Percentiles rank a stretch among this genome's conserved stretches.
These are phyloP conservation scores for Apostasia shenzhenica DNA, from an alignment of 106 monocot genomes.

Conservation along the genomic window DNA sequence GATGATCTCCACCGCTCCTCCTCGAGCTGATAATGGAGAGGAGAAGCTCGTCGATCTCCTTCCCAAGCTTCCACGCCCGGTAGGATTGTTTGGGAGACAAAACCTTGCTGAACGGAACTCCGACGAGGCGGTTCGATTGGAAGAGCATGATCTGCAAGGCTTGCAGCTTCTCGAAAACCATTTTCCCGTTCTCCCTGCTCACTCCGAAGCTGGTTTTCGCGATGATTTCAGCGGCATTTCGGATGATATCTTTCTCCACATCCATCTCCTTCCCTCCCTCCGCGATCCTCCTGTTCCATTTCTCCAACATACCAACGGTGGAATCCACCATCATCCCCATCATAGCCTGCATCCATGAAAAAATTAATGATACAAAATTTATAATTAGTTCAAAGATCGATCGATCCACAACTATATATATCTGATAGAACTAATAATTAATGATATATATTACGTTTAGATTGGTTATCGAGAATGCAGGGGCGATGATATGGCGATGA, in stretches of 20 bases:
- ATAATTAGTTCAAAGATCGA: too few relatives aligned
- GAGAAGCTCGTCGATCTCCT: conserved; percentile 62
- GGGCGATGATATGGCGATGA: conserved; percentile 52
- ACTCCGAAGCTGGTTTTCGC: conserved; percentile 60
- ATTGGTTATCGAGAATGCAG: conserved; percentile 57
- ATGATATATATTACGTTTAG: conserved; percentile 37
- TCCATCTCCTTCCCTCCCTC: conserved; percentile 30
- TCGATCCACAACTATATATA: too few relatives aligned
- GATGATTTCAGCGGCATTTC: conserved; percentile 75
- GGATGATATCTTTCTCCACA: conserved; percentile 34
- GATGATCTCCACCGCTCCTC: not conserved
- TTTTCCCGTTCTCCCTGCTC: conserved; percentile 28
- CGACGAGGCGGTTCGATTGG: conserved; percentile 44
- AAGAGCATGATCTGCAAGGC: conserved; percentile 48
- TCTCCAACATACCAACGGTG: conserved; percentile 41
- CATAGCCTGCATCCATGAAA: conserved; percentile 41
- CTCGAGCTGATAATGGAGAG: conserved; percentile 27
- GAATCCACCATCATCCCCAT: conserved; percentile 46
- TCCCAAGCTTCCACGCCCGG: conserved; percentile 43
- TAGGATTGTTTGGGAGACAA: conserved; percentile 20
- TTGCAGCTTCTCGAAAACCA: conserved; percentile 47
- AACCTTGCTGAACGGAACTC: conserved; percentile 57
- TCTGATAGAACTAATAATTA: too few relatives aligned
- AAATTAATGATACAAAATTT: not conserved
- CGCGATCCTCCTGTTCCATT: conserved; percentile 29